Evolutionary conservation across 2,329 filamentous ascomycete genomes (phyloP).

Genomic region (Thielaviopsis euricoi): DNA sequence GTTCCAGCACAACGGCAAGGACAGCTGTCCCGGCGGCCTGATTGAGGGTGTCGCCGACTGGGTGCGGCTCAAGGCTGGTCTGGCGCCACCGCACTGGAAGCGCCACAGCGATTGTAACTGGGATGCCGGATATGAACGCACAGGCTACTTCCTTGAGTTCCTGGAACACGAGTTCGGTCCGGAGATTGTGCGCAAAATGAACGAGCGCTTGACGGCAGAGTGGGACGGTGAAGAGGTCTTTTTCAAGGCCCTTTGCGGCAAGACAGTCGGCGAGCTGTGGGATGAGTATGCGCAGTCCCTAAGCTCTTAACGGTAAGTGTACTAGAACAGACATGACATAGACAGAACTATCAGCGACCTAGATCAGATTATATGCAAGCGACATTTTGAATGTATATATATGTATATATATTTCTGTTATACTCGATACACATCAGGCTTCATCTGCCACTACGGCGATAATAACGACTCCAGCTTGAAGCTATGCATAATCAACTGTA

Average conservation of each 20-base stretch:
- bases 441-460: neutral
- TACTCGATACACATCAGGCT: neutral
- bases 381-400: neutral
- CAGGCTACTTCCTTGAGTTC: constrained; percentile 81
- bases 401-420: neutral
- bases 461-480: neutral
- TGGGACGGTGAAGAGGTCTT: constrained; percentile 31
- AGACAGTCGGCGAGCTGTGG: constrained; percentile 55
- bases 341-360: neutral
- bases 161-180: constrained; percentile 50
- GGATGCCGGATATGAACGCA: constrained; percentile 82
- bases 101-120: constrained; percentile 42
- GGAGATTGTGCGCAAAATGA: constrained; percentile 44
- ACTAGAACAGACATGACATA: neutral
- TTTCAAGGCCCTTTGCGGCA: constrained; percentile 52
- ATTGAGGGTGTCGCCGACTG: constrained; percentile 90
- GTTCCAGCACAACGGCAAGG: constrained; percentile 60
- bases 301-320: neutral
- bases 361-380: neutral
- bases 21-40: constrained; percentile 53
- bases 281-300: neutral
- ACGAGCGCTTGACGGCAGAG: constrained; percentile 47
- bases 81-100: constrained; percentile 75
- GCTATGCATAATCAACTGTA: too few species aligned
- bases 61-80: constrained; percentile 58